These are phyloP conservation scores for Conidiobolus incongruus DNA, from an alignment of 371 early-diverging fungal species.

Conservation along the genomic window DNA sequence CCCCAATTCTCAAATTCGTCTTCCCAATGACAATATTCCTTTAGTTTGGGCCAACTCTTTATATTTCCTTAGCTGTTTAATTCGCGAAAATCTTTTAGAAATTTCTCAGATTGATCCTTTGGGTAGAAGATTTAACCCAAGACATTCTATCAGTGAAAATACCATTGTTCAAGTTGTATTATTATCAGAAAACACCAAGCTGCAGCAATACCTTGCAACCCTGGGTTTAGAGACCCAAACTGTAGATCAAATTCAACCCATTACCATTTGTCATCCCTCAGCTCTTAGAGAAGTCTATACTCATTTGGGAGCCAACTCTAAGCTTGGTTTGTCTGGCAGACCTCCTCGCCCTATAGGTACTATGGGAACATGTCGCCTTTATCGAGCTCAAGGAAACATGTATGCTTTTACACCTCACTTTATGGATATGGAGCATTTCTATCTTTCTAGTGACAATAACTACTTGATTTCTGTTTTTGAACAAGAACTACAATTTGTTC, in stretches of 20 bases:
- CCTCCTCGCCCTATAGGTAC: constrained; percentile 56
- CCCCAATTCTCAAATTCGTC: constrained; percentile 51
- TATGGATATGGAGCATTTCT: constrained; percentile 72
- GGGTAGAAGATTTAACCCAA: constrained; percentile 35
- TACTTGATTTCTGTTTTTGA: constrained; percentile 54
- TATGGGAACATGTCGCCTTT: constrained; percentile 55
- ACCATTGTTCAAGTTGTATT: constrained; percentile 63
- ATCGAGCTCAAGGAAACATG: constrained; percentile 56
- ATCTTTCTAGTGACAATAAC: constrained; percentile 60
- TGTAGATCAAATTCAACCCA: constrained; percentile 36
- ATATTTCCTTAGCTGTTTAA: constrained; percentile 49
- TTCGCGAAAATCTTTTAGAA: constrained; percentile 52
- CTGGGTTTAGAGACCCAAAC: constrained; percentile 64
- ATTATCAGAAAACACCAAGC: constrained; percentile 41
- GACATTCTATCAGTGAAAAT: constrained; percentile 15
- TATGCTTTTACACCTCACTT: constrained; percentile 77
- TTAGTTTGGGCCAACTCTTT: constrained; percentile 80
- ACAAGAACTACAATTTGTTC: constrained; percentile 50
- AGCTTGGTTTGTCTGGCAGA: constrained; percentile 54
- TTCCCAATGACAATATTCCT: constrained; percentile 71
- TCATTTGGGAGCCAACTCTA: constrained; percentile 47
- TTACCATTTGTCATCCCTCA: constrained; percentile 54
- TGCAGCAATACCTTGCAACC: constrained; percentile 41
- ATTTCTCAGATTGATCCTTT: constrained; percentile 75
- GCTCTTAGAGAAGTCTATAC: constrained; percentile 56